Percentiles rank a stretch among this genome's conserved stretches.
Evolutionary conservation across 140 eudicot genomes (phyloP).

Genomic region (Oenanthe javanica): DNA sequence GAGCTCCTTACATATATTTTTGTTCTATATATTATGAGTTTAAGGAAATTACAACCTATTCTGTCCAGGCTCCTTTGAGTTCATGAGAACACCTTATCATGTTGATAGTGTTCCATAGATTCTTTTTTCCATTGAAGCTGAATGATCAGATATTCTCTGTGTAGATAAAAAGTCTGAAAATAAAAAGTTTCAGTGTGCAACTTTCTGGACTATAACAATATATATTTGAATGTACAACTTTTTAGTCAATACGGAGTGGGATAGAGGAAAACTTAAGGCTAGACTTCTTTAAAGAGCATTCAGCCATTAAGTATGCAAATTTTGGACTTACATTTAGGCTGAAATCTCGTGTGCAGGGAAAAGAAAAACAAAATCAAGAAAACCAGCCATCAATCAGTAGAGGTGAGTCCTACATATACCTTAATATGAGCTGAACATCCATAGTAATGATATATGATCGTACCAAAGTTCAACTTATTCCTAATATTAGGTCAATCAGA

Average conservation of each 20-base stretch:
- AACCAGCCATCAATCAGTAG: slow-evolving; percentile 21
- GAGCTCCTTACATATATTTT: neutral
- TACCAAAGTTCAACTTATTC: neutral
- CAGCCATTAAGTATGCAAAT: neutral
- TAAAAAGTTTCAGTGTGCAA: neutral
- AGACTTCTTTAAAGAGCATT: neutral
- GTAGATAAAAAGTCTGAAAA: neutral
- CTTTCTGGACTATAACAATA: neutral
- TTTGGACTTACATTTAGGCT: neutral
- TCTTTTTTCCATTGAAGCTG: neutral
- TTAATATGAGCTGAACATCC: neutral
- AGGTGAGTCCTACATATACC: slow-evolving; percentile 12
- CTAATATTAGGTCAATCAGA: slow-evolving; percentile 16
- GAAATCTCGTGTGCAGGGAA: slow-evolving; percentile 27
- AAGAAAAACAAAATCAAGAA: slow-evolving; percentile 28
- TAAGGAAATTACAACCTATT: neutral
- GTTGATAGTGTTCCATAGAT: neutral
- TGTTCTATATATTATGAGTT: neutral
- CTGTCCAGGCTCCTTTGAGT: neutral
- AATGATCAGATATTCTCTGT: too few species aligned
- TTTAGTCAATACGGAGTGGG: neutral
- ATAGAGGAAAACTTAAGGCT: neutral
- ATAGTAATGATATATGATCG: neutral
- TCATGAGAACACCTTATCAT: too few species aligned
- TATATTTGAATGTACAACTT: neutral